Evolutionary conservation across 2,329 filamentous ascomycete genomes (phyloP), one percentile per base, ranked within the genome.

Genomic region (Paraphoma chrysanthemicola): DNA sequence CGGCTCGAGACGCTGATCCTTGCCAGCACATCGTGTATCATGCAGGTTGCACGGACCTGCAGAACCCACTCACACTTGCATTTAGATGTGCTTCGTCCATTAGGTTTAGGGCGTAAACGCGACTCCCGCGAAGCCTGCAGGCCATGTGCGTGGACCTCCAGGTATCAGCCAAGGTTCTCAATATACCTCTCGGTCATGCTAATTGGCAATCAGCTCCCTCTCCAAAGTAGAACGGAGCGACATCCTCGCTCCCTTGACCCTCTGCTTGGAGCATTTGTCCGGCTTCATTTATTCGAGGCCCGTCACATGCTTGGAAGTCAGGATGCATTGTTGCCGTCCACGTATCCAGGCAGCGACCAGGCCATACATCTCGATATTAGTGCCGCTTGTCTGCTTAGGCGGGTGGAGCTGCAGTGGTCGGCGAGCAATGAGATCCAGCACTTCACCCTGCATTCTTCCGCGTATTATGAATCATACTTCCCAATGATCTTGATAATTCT

Each of bases 11-110:
- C 29, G 53, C 36, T 55, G 47, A 55, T 55, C 53, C 42, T 28
- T 55, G 53, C 44, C 53, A 51, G 43, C 48, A 39, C 53, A 56
- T 48, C 48, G 31, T 31, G 44, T 31, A 29, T n/a, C 48, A 51
- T 51, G 48, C 53, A 51, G 16, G 44, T 23, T 51, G 48, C 44
- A 48, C 12, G 28, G n/a, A 36, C 29, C 16, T 42, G 16, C 51
- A 44, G 23, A 30, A 11, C 41, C 30, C 41, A 51, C 41, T 33
- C 39, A 31, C 18, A 33, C 28, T 44, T 33, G 16, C 6, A n/a
- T 33, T 51, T 6, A 44, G 14, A 38, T 16, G 9, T 18, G 38
- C 23, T 28, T 18, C 41, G 12, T n/a, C 16, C 17, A 33, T n/a
- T 18, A 17, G 14, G 17, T 31, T 38, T 16, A 31, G 50, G 28